These are phyloP conservation scores for Vitis labrusca DNA, from an alignment of 164 flowering plant species.

Conservation along the genomic window DNA sequence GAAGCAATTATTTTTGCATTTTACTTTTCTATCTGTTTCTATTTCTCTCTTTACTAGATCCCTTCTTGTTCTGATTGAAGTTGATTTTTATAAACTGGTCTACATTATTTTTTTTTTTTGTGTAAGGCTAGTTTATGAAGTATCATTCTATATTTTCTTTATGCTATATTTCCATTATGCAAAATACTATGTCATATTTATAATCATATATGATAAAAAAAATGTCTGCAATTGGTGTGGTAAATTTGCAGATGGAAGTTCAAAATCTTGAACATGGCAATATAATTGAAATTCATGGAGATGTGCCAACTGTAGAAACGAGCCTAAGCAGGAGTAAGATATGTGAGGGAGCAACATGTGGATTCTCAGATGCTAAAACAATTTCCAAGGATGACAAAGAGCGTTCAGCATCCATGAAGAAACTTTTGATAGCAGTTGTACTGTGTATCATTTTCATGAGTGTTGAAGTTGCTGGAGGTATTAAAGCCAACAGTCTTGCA, in stretches of 20 bases:
- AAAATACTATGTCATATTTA: too few species aligned
- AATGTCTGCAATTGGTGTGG: not conserved
- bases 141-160: not conserved
- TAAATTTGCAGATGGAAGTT: conserved; percentile 62
- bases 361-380: conserved; percentile 61
- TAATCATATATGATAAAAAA: not conserved
- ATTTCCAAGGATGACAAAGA: conserved; percentile 67
- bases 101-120: not conserved
- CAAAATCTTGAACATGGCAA: conserved; percentile 42
- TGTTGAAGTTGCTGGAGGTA: conserved; percentile 81
- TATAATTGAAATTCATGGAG: conserved; percentile 50
- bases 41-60: not conserved
- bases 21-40: too few species aligned
- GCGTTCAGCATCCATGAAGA: conserved; percentile 63
- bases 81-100: not conserved
- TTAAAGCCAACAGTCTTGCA: conserved; percentile 88
- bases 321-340: conserved; percentile 38
- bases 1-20: too few species aligned
- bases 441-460: conserved; percentile 76
- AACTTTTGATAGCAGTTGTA: conserved; percentile 61
- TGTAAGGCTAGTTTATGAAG: not conserved
- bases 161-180: not conserved
- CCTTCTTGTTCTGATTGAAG: not conserved
- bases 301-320: conserved; percentile 25
- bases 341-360: conserved; percentile 75